These are phyloP conservation scores for Solanum gracilifrons DNA, from an alignment of 257 asterid genomes.

Conservation along the genomic window DNA sequence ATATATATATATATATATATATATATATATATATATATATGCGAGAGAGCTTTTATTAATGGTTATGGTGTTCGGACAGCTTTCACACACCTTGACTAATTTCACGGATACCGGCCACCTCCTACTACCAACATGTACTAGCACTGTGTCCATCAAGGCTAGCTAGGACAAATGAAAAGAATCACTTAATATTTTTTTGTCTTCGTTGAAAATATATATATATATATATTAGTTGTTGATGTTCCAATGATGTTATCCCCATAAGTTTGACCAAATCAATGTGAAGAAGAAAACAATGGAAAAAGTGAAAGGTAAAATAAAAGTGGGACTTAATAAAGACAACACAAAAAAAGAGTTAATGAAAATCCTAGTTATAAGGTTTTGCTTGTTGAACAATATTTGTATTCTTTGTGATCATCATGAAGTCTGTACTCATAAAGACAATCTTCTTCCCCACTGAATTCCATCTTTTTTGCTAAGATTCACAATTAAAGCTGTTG, in stretches of 20 bases:
- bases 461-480: neutral
- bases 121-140: neutral
- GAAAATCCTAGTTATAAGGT: neutral
- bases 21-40: too few species aligned
- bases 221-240: neutral
- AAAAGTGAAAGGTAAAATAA: neutral
- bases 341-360: neutral
- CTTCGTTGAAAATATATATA: neutral
- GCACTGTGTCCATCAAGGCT: neutral
- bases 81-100: neutral
- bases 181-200: too few species aligned
- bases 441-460: conserved; percentile 5
- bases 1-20: too few species aligned
- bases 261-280: neutral
- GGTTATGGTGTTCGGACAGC: neutral
- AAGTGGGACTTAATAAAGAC: neutral
- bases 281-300: neutral
- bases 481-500: neutral
- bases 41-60: too few species aligned
- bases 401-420: neutral
- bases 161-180: neutral
- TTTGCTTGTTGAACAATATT: neutral
- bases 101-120: too few species aligned
- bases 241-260: neutral
- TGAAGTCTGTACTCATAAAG: neutral